Percentiles rank a stretch among this genome's conserved stretches.
Evolutionary conservation across 768 basidiomycete genomes (phyloP).

Genomic region (Megacollybia marginata): DNA sequence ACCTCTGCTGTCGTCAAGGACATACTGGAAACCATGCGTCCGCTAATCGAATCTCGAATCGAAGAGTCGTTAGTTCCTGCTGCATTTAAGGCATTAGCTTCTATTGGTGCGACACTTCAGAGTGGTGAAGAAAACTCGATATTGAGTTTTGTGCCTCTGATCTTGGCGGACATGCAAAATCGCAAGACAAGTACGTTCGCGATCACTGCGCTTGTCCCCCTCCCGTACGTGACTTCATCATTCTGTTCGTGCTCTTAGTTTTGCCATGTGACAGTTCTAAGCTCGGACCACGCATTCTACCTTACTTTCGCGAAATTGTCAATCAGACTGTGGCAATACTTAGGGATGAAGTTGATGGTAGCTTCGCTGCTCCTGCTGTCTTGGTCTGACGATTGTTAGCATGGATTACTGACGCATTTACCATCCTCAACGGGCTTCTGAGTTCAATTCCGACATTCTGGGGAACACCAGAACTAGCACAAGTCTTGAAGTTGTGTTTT

Average conservation of each 20-base stretch:
- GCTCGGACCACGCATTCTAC: constrained; percentile 84
- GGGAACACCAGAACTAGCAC: constrained; percentile 49
- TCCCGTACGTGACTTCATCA: constrained; percentile 43
- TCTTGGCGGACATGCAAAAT: constrained; percentile 44
- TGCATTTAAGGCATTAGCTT: constrained; percentile 53
- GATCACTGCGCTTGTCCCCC: constrained; percentile 46
- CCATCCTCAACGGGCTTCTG: constrained; percentile 63
- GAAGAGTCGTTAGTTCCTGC: constrained; percentile 32
- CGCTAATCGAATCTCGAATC: constrained; percentile 34
- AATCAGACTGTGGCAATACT: constrained; percentile 45
- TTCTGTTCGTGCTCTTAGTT: constrained; percentile 4
- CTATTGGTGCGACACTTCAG: constrained; percentile 49
- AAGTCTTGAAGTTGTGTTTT: constrained; percentile 50
- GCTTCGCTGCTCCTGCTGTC: background rate
- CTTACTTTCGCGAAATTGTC: constrained; percentile 70
- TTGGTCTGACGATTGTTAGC: constrained; percentile 15
- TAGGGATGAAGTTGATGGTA: constrained; percentile 33
- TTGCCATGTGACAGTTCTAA: constrained; percentile 39
- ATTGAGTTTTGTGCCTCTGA: constrained; percentile 47
- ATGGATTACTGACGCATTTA: constrained; percentile 25
- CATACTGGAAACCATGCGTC: constrained; percentile 44
- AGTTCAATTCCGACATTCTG: constrained; percentile 79
- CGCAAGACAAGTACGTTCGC: constrained; percentile 31
- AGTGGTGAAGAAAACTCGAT: constrained; percentile 63
- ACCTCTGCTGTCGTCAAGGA: constrained; percentile 42